phyloP scores from a whole-genome alignment of 2,329 filamentous ascomycete species.

The Pseudodiploospora longispora region DNA sequence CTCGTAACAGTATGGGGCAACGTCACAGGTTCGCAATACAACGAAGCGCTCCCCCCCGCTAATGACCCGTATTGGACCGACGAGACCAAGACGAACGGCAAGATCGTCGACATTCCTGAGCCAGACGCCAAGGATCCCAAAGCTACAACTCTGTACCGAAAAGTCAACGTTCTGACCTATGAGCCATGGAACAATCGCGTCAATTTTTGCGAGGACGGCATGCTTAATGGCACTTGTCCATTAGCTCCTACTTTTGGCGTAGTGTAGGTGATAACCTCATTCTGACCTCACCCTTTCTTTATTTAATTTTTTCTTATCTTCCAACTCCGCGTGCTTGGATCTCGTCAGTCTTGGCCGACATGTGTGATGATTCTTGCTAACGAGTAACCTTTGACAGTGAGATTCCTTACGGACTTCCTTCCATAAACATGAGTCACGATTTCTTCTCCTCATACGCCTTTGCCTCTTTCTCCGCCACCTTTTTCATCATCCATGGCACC shows the following conservation, averaged over 20 bases:
- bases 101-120: slow-evolving; percentile 61
- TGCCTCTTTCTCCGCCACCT: slow-evolving; percentile 65
- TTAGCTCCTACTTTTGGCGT: slow-evolving; percentile 60
- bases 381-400: slow-evolving; percentile 17
- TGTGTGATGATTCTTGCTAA: neutral
- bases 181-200: slow-evolving; percentile 50
- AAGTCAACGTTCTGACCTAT: slow-evolving; percentile 70
- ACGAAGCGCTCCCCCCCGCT: slow-evolving; percentile 50
- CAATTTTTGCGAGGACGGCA: slow-evolving; percentile 59
- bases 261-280: slow-evolving; percentile 24
- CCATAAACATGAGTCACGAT: slow-evolving; percentile 64
- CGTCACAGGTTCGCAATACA: slow-evolving; percentile 64
- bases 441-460: slow-evolving; percentile 82
- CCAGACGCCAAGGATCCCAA: slow-evolving; percentile 38
- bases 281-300: neutral
- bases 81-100: slow-evolving; percentile 54
- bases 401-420: slow-evolving; percentile 48
- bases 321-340: neutral
- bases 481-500: slow-evolving; percentile 72
- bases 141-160: slow-evolving; percentile 65
- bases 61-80: slow-evolving; percentile 56
- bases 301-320: neutral
- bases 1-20: slow-evolving; percentile 83
- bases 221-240: slow-evolving; percentile 61
- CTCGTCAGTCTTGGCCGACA: too few species aligned